A percentile compares a stretch with the other conserved stretches of the same genome.
Evolutionary conservation across 768 basidiomycete genomes (phyloP).

Genomic region (Suillus weaverae): DNA sequence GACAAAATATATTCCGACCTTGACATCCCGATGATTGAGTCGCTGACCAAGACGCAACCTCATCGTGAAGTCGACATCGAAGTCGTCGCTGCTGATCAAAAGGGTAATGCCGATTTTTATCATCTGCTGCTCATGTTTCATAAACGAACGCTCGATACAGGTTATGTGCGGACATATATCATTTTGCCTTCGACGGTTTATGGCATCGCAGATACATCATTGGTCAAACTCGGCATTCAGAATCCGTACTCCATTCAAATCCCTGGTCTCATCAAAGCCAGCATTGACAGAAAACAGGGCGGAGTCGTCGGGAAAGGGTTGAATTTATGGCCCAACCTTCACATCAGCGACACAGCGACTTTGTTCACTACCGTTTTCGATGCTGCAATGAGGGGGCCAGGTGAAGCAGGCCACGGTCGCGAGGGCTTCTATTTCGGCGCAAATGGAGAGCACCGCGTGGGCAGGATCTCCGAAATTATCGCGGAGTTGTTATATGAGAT

Average conservation of each 20-base stretch:
- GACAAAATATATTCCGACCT: constrained; percentile 49
- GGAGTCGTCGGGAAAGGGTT: constrained; percentile 58
- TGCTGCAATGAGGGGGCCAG: constrained; percentile 21
- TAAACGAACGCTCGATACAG: constrained; percentile 36
- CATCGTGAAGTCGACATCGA: constrained; percentile 53
- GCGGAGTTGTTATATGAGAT: constrained; percentile 34
- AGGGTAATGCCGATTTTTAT: constrained; percentile 33
- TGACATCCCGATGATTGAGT: constrained; percentile 44
- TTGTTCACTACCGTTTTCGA: constrained; percentile 48
- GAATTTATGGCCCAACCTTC: constrained; percentile 62
- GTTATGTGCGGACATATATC: constrained; percentile 52
- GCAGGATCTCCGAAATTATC: constrained; percentile 42
- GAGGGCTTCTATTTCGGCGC: constrained; percentile 57
- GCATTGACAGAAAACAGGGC: constrained; percentile 47
- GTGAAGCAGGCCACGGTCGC: constrained; percentile 41
- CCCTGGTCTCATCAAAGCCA: constrained; percentile 44
- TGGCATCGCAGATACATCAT: constrained; percentile 46
- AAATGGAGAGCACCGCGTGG: constrained; percentile 47
- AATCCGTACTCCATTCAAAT: constrained; percentile 56
- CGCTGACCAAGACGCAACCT: constrained; percentile 42
- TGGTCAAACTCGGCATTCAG: constrained; percentile 52
- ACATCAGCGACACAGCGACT: constrained; percentile 48
- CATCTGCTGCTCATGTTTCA: not conserved
- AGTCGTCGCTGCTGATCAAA: constrained; percentile 46
- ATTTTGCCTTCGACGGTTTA: constrained; percentile 59